Base-by-base conservation (phyloP, 306 rosid genomes). In the Cajanus cajan region DNA sequence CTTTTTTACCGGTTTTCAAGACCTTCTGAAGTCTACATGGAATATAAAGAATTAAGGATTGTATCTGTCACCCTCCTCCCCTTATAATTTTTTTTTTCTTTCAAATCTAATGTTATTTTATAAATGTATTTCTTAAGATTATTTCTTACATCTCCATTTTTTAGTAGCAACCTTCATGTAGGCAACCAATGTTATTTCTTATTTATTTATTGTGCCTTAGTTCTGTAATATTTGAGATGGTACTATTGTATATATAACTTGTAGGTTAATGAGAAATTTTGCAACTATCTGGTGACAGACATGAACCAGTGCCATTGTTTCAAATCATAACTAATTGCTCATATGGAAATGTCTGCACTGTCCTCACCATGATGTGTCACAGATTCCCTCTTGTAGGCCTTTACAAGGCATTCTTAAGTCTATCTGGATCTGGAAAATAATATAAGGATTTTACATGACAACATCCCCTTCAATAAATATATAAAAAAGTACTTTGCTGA, bases 261-360 rank as follows among this genome's bases (percentile, higher is more conserved):
- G 11, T 76, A 54, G 41, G 57, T 52, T 62, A 31, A 21, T 44
- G 50, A 36, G 16, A 54, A 15, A 16, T 61, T 19, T 48, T 78
- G 36, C 83, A 51, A 69, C 33, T 51, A 41, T 18, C 51, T 51
- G 62, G 34, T 41, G 66, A 75, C 73, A 71, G 45, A 12, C 13
- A 51, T 76, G 66, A 33, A 45, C 37, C 45, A 36, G 33, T 69
- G 55, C 11, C 8, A 18, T 34, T 44, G 22, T 81, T 57, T 58
- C 21, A 65, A 37, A 75, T 69, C 66, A 64, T 65, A 50, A 19
- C 19, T 37, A 37, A 33, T 69, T 57, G 14, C 51, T 57, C 28
- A 43, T 8, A 57, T 78, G 40, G 4, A 19, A 64, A 28, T 22
- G 58, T 25, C 7, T 55, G 15, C 19, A 10, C 37, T 28, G 8